Conservation (phyloP, 1,284 basidiomycete genomes). For the Cryptococcus deneoformans region DNA sequence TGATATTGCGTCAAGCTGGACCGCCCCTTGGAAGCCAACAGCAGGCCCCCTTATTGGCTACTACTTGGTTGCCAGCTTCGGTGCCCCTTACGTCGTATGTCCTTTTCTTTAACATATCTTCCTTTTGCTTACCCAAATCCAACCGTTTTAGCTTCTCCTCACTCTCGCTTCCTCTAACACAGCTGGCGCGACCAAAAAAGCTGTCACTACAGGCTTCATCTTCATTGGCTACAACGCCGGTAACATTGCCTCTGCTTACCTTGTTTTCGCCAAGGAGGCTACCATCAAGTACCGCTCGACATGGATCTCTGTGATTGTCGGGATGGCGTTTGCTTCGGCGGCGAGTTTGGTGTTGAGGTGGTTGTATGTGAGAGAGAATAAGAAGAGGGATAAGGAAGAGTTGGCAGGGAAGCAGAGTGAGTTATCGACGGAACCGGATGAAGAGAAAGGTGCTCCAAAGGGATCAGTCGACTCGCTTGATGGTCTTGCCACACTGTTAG, state of each 20-base stretch:
- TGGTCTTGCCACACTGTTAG: background rate
- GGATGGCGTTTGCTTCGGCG: slow-evolving; percentile 39
- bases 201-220: slow-evolving; percentile 46
- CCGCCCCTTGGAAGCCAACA: slow-evolving; percentile 49
- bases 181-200: slow-evolving; percentile 53
- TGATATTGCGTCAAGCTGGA: slow-evolving; percentile 37
- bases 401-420: slow-evolving; percentile 2
- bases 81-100: slow-evolving; percentile 9
- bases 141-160: slow-evolving; percentile 29
- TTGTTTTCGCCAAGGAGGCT: slow-evolving; percentile 38
- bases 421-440: slow-evolving; percentile 5
- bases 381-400: slow-evolving; percentile 12
- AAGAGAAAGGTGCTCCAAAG: slow-evolving; percentile 7
- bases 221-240: slow-evolving; percentile 51
- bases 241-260: slow-evolving; percentile 48
- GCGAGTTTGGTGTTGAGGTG: slow-evolving; percentile 41
- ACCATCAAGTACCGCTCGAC: slow-evolving; percentile 51
- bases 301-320: slow-evolving; percentile 52
- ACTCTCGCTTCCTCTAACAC: slow-evolving; percentile 51
- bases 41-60: slow-evolving; percentile 53
- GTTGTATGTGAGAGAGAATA: slow-evolving; percentile 44
- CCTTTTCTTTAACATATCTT: background rate
- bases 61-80: slow-evolving; percentile 42
- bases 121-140: no score
- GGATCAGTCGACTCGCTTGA: slow-evolving; percentile 4